Evolutionary conservation across 352 stramenopile genomes (phyloP).

Genomic region (Peronospora destructor): DNA sequence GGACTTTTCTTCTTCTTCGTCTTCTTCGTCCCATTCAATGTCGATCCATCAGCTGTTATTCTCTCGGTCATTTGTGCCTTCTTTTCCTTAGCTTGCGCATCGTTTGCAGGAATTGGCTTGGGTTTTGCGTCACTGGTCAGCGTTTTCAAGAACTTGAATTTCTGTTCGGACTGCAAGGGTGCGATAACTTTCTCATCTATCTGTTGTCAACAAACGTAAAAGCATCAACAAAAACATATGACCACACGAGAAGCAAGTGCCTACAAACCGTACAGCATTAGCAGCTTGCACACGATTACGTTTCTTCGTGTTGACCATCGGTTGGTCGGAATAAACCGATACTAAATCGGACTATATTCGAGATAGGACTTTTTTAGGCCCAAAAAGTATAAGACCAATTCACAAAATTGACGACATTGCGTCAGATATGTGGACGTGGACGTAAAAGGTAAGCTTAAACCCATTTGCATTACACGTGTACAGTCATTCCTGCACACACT

Average conservation of each 20-base stretch:
- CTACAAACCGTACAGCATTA: conserved; percentile 13
- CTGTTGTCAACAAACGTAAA: conserved; percentile 5
- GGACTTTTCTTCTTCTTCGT: conserved; percentile 42
- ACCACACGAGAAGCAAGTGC: not conserved
- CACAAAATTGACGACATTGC: not conserved
- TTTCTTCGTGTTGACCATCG: conserved; percentile 33
- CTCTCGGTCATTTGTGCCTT: not conserved
- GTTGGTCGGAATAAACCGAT: not conserved
- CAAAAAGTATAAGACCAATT: conserved; percentile 3
- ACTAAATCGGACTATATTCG: not conserved
- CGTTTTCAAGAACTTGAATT: conserved; percentile 20
- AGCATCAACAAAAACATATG: conserved; percentile 2
- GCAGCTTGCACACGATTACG: conserved; percentile 10
- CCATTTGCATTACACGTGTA: conserved; percentile 23
- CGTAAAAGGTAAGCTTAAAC: conserved; percentile 12
- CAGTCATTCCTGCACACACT: conserved; percentile 7
- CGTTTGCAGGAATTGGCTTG: conserved; percentile 8
- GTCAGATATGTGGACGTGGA: conserved; percentile 10
- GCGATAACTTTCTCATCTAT: conserved; percentile 4
- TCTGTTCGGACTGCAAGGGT: conserved; percentile 7
- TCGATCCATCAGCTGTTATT: not conserved
- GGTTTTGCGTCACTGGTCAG: conserved; percentile 8
- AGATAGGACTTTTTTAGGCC: not conserved
- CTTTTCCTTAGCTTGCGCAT: not conserved
- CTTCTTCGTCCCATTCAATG: conserved; percentile 7